Percentiles rank a stretch among this genome's conserved stretches.
Evolutionary conservation across 352 stramenopile genomes (phyloP).

Genomic region (Aphanomyces stellatus): DNA sequence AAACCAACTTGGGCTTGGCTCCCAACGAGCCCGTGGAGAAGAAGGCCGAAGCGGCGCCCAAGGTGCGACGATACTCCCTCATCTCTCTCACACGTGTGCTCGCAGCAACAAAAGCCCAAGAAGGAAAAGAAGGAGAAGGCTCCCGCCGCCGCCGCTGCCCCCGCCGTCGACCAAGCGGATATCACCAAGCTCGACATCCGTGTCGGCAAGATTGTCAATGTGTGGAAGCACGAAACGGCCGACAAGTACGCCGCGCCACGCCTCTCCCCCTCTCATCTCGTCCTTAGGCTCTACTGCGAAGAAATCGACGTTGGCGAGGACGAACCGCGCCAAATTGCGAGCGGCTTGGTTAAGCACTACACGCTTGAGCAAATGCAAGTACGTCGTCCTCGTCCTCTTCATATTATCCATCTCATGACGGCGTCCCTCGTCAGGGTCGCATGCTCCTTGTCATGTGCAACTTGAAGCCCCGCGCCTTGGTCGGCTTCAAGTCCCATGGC

Average conservation of each 20-base stretch:
- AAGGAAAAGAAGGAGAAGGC: slow-evolving; percentile 38
- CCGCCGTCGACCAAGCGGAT: slow-evolving; percentile 57
- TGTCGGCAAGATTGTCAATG: slow-evolving; percentile 86
- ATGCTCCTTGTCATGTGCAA: slow-evolving; percentile 86
- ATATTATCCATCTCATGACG: background rate
- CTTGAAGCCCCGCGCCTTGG: slow-evolving; percentile 85
- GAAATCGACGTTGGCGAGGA: slow-evolving; percentile 89
- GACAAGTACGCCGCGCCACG: slow-evolving; percentile 53
- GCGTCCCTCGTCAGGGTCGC: slow-evolving; percentile 33
- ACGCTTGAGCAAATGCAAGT: slow-evolving; percentile 78
- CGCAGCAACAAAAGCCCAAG: slow-evolving; percentile 19
- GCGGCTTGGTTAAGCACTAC: slow-evolving; percentile 81
- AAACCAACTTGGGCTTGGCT: slow-evolving; percentile 11
- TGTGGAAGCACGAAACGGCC: slow-evolving; percentile 86
- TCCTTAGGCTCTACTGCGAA: slow-evolving; percentile 80
- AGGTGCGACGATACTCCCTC: background rate
- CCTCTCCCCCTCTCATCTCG: background rate
- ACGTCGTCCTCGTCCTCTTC: background rate
- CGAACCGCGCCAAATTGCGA: slow-evolving; percentile 75
- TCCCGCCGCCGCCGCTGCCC: slow-evolving; percentile 29
- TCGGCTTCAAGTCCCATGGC: slow-evolving; percentile 85
- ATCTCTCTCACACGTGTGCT: background rate
- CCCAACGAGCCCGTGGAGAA: slow-evolving; percentile 11
- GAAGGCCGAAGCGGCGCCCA: background rate
- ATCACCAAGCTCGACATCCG: slow-evolving; percentile 91